These are phyloP conservation scores for Hemileccinum impolitum DNA, from an alignment of 768 basidiomycete species.

Conservation along the genomic window DNA sequence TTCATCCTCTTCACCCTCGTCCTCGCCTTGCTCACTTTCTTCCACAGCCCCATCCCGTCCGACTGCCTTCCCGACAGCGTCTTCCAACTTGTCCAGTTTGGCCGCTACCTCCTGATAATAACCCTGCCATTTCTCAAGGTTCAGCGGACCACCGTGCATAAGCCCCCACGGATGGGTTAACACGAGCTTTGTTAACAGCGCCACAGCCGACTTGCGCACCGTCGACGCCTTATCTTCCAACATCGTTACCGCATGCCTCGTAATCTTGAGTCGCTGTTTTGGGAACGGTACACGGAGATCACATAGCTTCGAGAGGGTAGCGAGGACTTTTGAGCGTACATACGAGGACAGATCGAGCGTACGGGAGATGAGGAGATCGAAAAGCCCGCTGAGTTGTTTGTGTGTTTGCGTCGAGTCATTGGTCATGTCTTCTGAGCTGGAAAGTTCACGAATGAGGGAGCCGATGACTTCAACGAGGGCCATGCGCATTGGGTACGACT, in stretches of 20 bases:
- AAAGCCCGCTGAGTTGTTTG: slow-evolving; percentile 78
- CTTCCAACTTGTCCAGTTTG: slow-evolving; percentile 71
- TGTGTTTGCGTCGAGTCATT: slow-evolving; percentile 44
- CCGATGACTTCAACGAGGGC: slow-evolving; percentile 91
- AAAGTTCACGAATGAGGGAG: slow-evolving; percentile 77
- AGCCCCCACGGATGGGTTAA: slow-evolving; percentile 86
- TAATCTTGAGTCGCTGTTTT: slow-evolving; percentile 74
- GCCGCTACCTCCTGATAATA: slow-evolving; percentile 60
- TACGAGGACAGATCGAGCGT: slow-evolving; percentile 85
- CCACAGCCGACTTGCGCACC: slow-evolving; percentile 82
- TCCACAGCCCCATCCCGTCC: slow-evolving; percentile 38
- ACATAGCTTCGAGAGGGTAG: slow-evolving; percentile 72
- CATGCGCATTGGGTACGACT: slow-evolving; percentile 97
- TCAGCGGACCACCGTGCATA: slow-evolving; percentile 79
- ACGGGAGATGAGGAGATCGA: slow-evolving; percentile 83
- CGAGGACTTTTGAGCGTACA: slow-evolving; percentile 85
- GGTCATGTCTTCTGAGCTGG: slow-evolving; percentile 47
- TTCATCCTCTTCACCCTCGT: slow-evolving; percentile 35
- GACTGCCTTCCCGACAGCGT: slow-evolving; percentile 60
- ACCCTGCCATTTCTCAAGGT: slow-evolving; percentile 67
- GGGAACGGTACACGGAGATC: slow-evolving; percentile 80
- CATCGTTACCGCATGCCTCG: slow-evolving; percentile 70
- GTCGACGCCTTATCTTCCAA: slow-evolving; percentile 87
- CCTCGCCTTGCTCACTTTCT: slow-evolving; percentile 32
- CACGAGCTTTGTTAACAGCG: slow-evolving; percentile 70